A percentile compares a stretch with the other conserved stretches of the same genome.
phyloP scores from a whole-genome alignment of 2,329 filamentous ascomycete species.

The Fusarium luffae region DNA sequence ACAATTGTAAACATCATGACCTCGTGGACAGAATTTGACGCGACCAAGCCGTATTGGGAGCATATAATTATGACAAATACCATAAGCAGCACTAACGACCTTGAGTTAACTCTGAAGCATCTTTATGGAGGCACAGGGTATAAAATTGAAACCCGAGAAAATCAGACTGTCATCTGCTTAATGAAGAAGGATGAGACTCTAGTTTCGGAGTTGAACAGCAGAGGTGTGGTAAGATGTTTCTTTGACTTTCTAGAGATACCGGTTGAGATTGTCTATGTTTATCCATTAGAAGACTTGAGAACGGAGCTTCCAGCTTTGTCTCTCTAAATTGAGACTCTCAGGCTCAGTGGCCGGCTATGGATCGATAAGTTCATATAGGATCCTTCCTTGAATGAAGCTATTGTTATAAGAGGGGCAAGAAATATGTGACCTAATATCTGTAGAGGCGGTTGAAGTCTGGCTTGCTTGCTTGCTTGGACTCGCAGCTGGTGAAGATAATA shows the following conservation, averaged over 20 bases:
- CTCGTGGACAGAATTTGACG: neutral
- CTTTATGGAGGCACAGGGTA: neutral
- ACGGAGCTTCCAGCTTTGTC: too few species aligned
- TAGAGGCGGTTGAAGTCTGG: neutral
- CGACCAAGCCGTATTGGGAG: neutral
- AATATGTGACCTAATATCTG: too few species aligned
- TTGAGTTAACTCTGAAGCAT: neutral
- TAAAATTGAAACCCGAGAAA: neutral
- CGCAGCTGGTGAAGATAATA: too few species aligned
- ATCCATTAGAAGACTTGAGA: too few species aligned
- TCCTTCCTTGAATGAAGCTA: neutral
- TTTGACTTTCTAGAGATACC: neutral
- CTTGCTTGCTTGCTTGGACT: neutral
- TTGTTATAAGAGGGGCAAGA: fast-evolving
- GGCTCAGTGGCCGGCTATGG: neutral
- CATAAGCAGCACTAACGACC: neutral
- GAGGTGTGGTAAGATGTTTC: neutral
- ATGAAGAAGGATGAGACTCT: neutral
- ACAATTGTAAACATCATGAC: too few species aligned
- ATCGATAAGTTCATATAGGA: neutral
- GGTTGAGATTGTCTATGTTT: neutral
- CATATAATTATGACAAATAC: neutral
- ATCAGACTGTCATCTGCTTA: neutral
- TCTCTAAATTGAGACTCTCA: neutral
- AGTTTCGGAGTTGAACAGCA: neutral